phyloP scores from a whole-genome alignment of 2,329 filamentous ascomycete genomes.

The Diplodia corticola region DNA sequence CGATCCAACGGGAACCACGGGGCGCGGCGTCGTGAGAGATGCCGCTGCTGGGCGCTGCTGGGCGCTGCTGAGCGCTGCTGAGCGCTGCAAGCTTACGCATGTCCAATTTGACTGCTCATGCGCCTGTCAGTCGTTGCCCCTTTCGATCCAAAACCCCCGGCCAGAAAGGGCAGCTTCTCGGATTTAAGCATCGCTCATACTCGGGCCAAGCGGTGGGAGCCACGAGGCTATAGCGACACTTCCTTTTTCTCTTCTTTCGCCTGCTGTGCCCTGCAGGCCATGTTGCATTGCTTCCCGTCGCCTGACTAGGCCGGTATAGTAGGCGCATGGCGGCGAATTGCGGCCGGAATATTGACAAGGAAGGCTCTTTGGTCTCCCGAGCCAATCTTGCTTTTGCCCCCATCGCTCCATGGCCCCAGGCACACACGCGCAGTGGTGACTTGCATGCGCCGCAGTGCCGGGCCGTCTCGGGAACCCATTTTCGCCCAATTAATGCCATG shows the following conservation, averaged over 20 bases:
- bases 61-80: too few species aligned
- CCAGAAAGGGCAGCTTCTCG: background rate
- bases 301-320: background rate
- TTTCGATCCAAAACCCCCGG: background rate
- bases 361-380: background rate
- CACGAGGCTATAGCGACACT: background rate
- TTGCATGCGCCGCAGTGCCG: background rate
- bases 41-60: too few species aligned
- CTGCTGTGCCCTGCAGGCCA: background rate
- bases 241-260: background rate
- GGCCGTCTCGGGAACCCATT: background rate
- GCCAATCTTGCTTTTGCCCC: background rate
- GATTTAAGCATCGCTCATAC: background rate
- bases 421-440: background rate
- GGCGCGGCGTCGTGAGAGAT: background rate
- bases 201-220: background rate
- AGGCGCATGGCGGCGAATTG: background rate
- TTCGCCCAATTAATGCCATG: conserved; percentile 3
- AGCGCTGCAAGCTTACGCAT: conserved; percentile 4
- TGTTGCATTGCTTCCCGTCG: conserved; percentile 7
- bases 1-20: background rate
- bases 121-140: background rate
- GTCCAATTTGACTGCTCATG: conserved; percentile 1
- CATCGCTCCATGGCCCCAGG: too few species aligned
- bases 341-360: background rate